Evolutionary conservation across 345 rosid genomes (phyloP).

Genomic region (Erucastrum elatum): DNA sequence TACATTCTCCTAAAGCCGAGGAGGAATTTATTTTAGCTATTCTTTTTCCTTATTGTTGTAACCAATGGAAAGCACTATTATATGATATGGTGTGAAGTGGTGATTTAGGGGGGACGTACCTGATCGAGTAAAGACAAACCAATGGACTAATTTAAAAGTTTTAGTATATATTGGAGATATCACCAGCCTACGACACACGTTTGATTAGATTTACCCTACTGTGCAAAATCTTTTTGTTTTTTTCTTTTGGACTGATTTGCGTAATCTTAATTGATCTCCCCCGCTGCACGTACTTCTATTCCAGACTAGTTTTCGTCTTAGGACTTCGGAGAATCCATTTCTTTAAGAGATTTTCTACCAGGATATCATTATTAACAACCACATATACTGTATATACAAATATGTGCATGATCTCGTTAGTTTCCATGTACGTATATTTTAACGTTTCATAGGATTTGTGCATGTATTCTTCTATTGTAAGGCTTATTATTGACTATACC

Average conservation of each 20-base stretch:
- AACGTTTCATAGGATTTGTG: not conserved
- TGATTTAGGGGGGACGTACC: conserved; percentile 18
- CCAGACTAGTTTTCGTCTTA: conserved; percentile 22
- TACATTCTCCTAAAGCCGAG: conserved; percentile 15
- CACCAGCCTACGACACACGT: conserved; percentile 40
- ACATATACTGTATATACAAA: not conserved
- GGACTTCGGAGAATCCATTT: not conserved
- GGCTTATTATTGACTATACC: not conserved
- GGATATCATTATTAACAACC: conserved; percentile 23
- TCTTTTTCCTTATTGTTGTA: conserved; percentile 8
- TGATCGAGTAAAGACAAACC: conserved; percentile 29
- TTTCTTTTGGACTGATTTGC: conserved; percentile 7
- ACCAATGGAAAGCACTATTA: conserved; percentile 2
- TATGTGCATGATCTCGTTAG: conserved; percentile 27
- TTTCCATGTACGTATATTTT: conserved; percentile 13
- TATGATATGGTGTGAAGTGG: not conserved
- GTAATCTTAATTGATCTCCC: conserved; percentile 30
- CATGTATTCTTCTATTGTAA: not conserved
- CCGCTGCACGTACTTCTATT: conserved; percentile 32
- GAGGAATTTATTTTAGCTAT: conserved; percentile 30
- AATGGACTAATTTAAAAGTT: conserved; percentile 13
- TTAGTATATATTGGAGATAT: conserved; percentile 27
- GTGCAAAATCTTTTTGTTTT: conserved; percentile 17
- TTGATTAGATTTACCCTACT: conserved; percentile 38
- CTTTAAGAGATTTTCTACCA: conserved; percentile 16